These are phyloP conservation scores for Phytophthora parvispora DNA, from an alignment of 352 stramenopile genomes.

Conservation along the genomic window DNA sequence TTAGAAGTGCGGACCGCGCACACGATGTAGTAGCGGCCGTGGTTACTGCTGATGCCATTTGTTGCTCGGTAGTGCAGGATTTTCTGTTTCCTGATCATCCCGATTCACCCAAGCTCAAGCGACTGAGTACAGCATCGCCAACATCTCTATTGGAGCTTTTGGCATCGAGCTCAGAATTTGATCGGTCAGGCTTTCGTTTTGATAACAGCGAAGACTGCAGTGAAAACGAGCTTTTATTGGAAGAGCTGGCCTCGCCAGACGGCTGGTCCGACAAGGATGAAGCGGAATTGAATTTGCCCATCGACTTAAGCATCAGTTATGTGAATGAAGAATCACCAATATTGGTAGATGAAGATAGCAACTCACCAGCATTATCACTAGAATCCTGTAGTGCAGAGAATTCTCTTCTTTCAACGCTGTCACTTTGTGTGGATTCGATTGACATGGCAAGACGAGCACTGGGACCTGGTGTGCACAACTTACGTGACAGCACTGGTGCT, in stretches of 20 bases:
- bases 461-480: constrained; percentile 40
- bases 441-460: constrained; percentile 54
- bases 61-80: constrained; percentile 49
- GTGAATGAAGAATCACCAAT: neutral
- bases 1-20: neutral
- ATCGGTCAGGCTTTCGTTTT: constrained; percentile 10
- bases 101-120: neutral
- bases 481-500: constrained; percentile 19
- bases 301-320: neutral
- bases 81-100: constrained; percentile 38
- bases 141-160: constrained; percentile 29
- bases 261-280: neutral
- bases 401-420: constrained; percentile 22
- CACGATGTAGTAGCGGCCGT: constrained; percentile 36
- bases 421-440: constrained; percentile 53
- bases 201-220: neutral
- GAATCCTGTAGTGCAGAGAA: constrained; percentile 5
- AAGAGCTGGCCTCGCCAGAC: constrained; percentile 16
- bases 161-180: constrained; percentile 38
- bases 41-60: constrained; percentile 43
- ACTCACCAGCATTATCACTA: neutral
- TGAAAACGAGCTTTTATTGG: neutral
- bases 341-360: neutral
- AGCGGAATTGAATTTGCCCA: neutral
- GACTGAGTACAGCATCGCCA: neutral